A percentile compares a stretch with the other conserved stretches of the same genome.
Evolutionary conservation across 2,329 filamentous ascomycete genomes (phyloP).

Genomic region (Stachybotrys chlorohalonatus): DNA sequence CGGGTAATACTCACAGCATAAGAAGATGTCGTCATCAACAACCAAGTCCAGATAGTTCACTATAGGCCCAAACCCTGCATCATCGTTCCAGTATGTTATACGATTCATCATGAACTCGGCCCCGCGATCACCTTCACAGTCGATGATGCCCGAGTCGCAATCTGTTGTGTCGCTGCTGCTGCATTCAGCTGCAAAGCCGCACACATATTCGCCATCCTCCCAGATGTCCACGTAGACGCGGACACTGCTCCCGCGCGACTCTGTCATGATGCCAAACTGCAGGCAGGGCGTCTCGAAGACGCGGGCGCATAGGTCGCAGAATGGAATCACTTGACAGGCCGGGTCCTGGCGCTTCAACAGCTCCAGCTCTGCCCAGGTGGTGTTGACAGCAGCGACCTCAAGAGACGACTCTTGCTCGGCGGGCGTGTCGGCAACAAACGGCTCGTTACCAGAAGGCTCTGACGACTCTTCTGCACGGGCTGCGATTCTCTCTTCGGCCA

Average conservation of each 20-base stretch:
- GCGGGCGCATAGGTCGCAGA: neutral
- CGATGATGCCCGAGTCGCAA: neutral
- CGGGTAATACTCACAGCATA: neutral
- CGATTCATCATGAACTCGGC: neutral
- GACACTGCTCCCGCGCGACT: neutral
- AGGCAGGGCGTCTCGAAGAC: neutral
- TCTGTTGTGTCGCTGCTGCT: neutral
- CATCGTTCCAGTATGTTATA: neutral
- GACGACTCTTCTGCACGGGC: neutral
- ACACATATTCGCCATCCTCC: neutral
- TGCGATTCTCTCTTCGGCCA: neutral
- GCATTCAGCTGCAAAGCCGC: neutral
- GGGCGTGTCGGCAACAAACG: neutral
- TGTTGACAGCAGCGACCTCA: neutral
- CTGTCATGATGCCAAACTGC: neutral
- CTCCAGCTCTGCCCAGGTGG: neutral
- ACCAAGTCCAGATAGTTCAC: neutral
- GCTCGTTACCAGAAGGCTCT: neutral
- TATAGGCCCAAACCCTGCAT: neutral
- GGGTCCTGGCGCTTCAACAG: neutral
- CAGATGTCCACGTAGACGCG: neutral
- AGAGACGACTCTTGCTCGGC: neutral
- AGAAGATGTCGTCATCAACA: neutral
- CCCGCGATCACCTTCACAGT: neutral
- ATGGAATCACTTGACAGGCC: neutral